Percentiles rank a stretch among this genome's conserved stretches.
phyloP scores from a whole-genome alignment of 768 basidiomycete genomes.

The Naganishia onofrii region DNA sequence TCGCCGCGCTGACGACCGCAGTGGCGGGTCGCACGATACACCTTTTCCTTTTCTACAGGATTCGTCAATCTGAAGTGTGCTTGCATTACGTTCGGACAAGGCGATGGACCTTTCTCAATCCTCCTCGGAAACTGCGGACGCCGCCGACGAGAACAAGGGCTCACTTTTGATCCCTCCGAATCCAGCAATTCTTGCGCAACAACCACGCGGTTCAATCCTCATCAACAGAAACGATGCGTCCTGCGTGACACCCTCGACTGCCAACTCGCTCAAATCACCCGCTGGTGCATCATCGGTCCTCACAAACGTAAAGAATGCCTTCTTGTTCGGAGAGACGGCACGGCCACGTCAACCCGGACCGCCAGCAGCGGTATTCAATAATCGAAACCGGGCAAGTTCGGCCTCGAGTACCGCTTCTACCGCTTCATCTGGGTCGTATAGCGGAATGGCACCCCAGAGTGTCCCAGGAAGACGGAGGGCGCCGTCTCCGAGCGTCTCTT shows the following conservation, averaged over 20 bases:
- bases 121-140: background rate
- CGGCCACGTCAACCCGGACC: conserved; percentile 22
- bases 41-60: background rate
- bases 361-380: conserved; percentile 28
- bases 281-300: conserved; percentile 9
- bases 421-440: conserved; percentile 2
- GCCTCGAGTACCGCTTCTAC: conserved; percentile 17
- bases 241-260: conserved; percentile 5
- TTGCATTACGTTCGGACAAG: background rate
- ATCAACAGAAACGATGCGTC: conserved; percentile 36
- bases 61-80: background rate
- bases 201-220: conserved; percentile 38
- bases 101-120: background rate
- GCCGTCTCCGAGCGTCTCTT: conserved; percentile 33
- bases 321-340: conserved; percentile 1
- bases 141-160: background rate
- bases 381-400: conserved; percentile 22
- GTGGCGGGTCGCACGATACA: background rate
- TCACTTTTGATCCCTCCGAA: conserved; percentile 41
- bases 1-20: background rate
- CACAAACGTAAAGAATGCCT: conserved; percentile 24
- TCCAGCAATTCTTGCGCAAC: conserved; percentile 32
- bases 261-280: background rate
- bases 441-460: conserved; percentile 16
- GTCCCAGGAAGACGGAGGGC: conserved; percentile 4